Base-by-base conservation (phyloP, 495 filamentous ascomycete genomes). In the Aspergillus campestris region DNA sequence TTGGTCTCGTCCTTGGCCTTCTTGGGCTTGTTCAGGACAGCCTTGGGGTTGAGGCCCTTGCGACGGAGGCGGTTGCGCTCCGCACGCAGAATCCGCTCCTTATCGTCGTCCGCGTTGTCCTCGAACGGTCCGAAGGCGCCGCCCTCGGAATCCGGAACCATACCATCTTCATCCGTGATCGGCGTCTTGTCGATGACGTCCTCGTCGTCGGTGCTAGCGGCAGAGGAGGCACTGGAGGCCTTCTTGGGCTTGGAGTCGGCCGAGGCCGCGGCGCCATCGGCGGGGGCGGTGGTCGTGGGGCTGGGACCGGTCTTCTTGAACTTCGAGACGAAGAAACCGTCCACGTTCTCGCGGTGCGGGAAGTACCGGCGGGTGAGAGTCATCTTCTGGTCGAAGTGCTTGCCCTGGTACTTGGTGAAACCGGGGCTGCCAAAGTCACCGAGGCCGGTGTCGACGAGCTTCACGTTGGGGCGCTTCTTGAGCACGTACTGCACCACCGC, bases 241-340 rank as follows among this genome's bases (percentile, higher is more conserved):
- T 36, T 47, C 35, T 14, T 49, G 38, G 48, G 38, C 5, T 53
- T 61, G 34, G 55, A 44, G 13, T 35, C 48, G 3, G 50, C 33
- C 24, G 52, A 50, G 14, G 51, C 27, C 12, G 45, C 57, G 36
- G 52, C 51, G 14, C 53, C 45, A 14, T 48, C 64, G 12, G 57
- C 61, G 12, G 53, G 66, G 13, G 67, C 57, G 47, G 77, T 72
- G 32, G 74, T 75, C 29, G 68, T 65, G 0, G 84, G 80, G 9
- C 82, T 86, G 0, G 84, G 85, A 9, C 79, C 92, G 28, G 77
- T 78, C 78, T 98, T 98, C 70, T 94, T 91, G 60, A 98, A 82
- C 67, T 97, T 98, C 57, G 87, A 84, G 45, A 97, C 92, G 61
- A 94, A 98, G 81, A 98, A 98, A 43, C 92, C 92, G 53, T 98